These are phyloP conservation scores for Erodium maritimum DNA, from an alignment of 345 rosid species.

Conservation along the genomic window DNA sequence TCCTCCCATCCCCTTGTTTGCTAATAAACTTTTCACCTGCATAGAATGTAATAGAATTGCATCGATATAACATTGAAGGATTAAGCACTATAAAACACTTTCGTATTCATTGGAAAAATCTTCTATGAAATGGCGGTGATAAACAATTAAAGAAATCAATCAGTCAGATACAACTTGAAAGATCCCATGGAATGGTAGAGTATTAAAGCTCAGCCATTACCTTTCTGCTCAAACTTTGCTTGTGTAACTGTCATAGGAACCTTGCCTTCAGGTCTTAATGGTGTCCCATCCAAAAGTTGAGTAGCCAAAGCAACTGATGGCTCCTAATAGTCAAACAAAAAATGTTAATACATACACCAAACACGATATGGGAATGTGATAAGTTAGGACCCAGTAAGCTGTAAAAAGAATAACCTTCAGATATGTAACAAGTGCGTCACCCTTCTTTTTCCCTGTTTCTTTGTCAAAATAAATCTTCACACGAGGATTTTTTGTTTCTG, in stretches of 20 bases:
- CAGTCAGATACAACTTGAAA: neutral
- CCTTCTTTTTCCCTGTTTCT: conserved; percentile 79
- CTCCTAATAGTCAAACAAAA: conserved; percentile 37
- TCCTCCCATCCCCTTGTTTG: conserved; percentile 68
- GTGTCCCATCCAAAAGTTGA: conserved; percentile 84
- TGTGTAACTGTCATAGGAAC: conserved; percentile 64
- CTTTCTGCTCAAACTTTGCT: conserved; percentile 95
- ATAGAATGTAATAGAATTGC: conserved; percentile 11
- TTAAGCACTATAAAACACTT: too few relatives aligned
- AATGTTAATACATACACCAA: neutral
- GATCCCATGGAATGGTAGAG: neutral
- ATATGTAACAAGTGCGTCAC: conserved; percentile 90
- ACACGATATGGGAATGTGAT: too few relatives aligned
- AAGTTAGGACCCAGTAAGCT: neutral
- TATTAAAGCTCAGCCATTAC: conserved; percentile 21
- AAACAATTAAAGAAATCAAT: neutral
- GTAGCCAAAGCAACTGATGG: conserved; percentile 90
- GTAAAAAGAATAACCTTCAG: conserved; percentile 52
- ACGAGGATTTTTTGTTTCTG: conserved; percentile 81
- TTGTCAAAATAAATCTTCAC: conserved; percentile 80
- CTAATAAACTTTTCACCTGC: conserved; percentile 79
- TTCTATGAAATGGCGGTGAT: conserved; percentile 2
- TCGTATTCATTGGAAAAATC: too few relatives aligned
- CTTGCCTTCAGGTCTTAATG: conserved; percentile 70
- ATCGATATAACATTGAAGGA: neutral